Percentiles rank a stretch among this genome's conserved stretches.
phyloP scores from a whole-genome alignment of 2,329 filamentous ascomycete genomes.

The Exophiala sp. region DNA sequence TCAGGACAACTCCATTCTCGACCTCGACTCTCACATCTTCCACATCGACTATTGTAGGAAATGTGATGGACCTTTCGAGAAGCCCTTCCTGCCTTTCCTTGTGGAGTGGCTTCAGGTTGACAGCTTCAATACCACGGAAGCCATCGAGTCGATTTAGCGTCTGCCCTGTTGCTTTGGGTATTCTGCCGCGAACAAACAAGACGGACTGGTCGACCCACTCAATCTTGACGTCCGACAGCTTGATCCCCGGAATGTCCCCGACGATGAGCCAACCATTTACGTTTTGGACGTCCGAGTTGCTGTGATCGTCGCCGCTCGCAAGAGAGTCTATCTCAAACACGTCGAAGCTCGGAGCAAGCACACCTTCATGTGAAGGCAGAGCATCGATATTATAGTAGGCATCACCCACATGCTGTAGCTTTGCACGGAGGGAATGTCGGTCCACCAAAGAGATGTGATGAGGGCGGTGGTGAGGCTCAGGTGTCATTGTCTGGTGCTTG shows the following conservation, averaged over 20 bases:
- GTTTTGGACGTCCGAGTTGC: neutral
- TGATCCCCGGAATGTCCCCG: slow-evolving; percentile 7
- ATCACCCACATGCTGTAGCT: slow-evolving; percentile 11
- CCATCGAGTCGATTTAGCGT: neutral
- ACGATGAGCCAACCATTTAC: slow-evolving; percentile 7
- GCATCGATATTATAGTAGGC: slow-evolving; percentile 14
- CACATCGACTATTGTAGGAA: slow-evolving; percentile 5
- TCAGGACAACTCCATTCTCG: slow-evolving; percentile 8
- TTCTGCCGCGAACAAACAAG: slow-evolving; percentile 12
- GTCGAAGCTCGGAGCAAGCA: slow-evolving; percentile 14
- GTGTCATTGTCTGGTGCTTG: slow-evolving; percentile 1
- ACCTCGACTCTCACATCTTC: slow-evolving; percentile 5
- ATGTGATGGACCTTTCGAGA: slow-evolving; percentile 15
- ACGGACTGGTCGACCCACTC: slow-evolving; percentile 8
- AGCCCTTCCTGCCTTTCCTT: slow-evolving; percentile 13
- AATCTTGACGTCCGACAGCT: slow-evolving; percentile 1
- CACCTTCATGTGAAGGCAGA: slow-evolving; percentile 12
- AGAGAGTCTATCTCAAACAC: slow-evolving; percentile 6
- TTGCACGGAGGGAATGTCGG: slow-evolving; percentile 12
- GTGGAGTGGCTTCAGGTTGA: slow-evolving; percentile 11
- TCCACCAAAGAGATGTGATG: slow-evolving; percentile 17
- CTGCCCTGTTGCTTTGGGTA: neutral
- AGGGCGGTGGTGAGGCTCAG: slow-evolving; percentile 6
- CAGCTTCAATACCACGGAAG: neutral
- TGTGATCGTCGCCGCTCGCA: neutral